Conservation (phyloP, 306 rosid species). For the Quillaja saponaria region DNA sequence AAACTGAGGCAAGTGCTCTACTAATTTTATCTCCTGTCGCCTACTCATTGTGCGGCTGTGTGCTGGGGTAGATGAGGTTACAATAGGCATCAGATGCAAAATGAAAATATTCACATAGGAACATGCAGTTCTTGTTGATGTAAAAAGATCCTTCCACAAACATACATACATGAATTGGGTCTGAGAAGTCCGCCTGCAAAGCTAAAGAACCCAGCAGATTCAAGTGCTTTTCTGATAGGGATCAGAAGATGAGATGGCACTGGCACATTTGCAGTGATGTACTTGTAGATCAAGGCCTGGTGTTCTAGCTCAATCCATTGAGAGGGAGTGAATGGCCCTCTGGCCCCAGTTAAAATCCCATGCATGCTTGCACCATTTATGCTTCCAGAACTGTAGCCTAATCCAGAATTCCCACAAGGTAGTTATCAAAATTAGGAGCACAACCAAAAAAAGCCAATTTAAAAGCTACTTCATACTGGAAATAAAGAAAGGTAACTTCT, state of each 20-base stretch:
- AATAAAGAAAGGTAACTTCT: neutral
- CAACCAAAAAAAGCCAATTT: neutral
- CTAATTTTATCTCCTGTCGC: too few species aligned
- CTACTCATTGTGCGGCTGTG: neutral
- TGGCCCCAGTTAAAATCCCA: constrained; percentile 43
- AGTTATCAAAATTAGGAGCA: neutral
- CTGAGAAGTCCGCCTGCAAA: constrained; percentile 61
- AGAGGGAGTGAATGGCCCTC: constrained; percentile 80
- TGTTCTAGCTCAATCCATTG: constrained; percentile 98
- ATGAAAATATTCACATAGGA: neutral
- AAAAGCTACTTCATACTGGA: constrained; percentile 11
- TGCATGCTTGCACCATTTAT: constrained; percentile 48
- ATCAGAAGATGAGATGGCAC: constrained; percentile 79
- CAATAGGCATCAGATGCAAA: too few species aligned
- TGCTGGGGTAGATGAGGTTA: too few species aligned
- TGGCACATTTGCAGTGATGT: constrained; percentile 71
- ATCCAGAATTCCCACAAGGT: constrained; percentile 22
- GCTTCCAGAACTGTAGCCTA: constrained; percentile 58
- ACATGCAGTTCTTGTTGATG: neutral
- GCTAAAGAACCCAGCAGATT: constrained; percentile 61
- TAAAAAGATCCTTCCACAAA: neutral
- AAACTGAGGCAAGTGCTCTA: too few species aligned
- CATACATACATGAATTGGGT: constrained; percentile 58
- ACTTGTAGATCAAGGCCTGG: constrained; percentile 95
- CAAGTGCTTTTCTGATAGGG: constrained; percentile 79